Conservation (phyloP, 1,139 yeast species). For the Scheffersomyces lignicola region DNA sequence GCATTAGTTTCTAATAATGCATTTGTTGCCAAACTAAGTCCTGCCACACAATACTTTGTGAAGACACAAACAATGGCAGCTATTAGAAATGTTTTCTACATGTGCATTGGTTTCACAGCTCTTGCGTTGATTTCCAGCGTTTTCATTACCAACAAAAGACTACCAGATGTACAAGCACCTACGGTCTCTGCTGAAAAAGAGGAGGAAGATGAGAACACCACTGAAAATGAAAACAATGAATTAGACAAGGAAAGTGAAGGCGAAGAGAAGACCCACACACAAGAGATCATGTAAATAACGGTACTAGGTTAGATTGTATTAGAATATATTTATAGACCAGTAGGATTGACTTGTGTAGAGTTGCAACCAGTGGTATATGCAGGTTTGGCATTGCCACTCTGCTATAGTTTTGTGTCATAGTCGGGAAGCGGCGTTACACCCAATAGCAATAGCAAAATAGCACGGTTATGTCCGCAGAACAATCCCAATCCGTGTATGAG, state of each 20-base stretch:
- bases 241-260: background rate
- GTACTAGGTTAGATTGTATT: too few species aligned
- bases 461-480: too few species aligned
- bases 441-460: too few species aligned
- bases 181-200: background rate
- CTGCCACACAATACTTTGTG: slow-evolving; percentile 25
- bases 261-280: slow-evolving; percentile 6
- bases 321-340: too few species aligned
- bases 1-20: slow-evolving; percentile 21
- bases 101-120: slow-evolving; percentile 28
- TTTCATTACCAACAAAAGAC: slow-evolving; percentile 28
- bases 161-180: slow-evolving; percentile 22
- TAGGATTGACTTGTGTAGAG: too few species aligned
- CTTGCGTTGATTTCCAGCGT: slow-evolving; percentile 20
- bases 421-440: too few species aligned
- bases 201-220: background rate
- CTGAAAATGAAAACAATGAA: background rate
- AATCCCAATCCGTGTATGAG: too few species aligned
- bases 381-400: too few species aligned
- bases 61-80: slow-evolving; percentile 30
- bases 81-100: slow-evolving; percentile 33
- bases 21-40: slow-evolving; percentile 20
- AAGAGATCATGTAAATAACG: too few species aligned
- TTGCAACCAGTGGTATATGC: too few species aligned
- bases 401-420: too few species aligned